Evolutionary conservation across 306 rosid genomes (phyloP).

Genomic region (Datisca glomerata): DNA sequence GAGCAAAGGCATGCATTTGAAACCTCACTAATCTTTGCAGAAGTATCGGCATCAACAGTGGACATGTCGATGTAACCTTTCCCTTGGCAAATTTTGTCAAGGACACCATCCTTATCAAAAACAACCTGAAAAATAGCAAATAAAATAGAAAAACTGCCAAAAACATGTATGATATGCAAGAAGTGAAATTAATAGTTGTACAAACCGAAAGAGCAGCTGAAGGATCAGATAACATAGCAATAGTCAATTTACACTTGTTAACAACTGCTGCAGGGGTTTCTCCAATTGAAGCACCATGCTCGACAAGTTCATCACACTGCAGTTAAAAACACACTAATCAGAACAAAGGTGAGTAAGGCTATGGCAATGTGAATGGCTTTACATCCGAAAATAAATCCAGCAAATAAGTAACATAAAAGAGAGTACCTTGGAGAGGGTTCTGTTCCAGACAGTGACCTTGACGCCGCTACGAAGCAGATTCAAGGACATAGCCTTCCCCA

Average conservation of each 20-base stretch:
- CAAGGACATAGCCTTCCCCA: constrained; percentile 74
- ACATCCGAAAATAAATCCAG: not conserved
- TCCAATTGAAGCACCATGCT: constrained; percentile 59
- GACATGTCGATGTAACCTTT: constrained; percentile 77
- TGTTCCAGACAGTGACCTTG: constrained; percentile 81
- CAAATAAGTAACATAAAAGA: not conserved
- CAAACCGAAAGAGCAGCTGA: constrained; percentile 62
- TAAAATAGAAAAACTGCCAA: not conserved
- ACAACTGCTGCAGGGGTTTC: constrained; percentile 68
- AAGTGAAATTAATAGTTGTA: constrained; percentile 2
- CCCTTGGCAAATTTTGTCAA: constrained; percentile 49
- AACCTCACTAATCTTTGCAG: constrained; percentile 68
- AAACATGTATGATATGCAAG: constrained; percentile 1
- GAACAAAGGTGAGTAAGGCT: not conserved
- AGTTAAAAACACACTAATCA: constrained; percentile 4
- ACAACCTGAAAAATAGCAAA: constrained; percentile 35
- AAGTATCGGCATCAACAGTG: constrained; percentile 62
- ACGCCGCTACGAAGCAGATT: constrained; percentile 55
- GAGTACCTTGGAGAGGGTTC: constrained; percentile 65
- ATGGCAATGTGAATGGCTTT: not conserved
- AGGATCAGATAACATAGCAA: constrained; percentile 78
- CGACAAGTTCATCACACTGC: constrained; percentile 59
- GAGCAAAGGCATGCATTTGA: constrained; percentile 9
- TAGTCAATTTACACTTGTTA: constrained; percentile 66
- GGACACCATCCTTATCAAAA: constrained; percentile 59